Base-by-base conservation (phyloP, 495 filamentous ascomycete genomes). In the Astrothelium macrocarpum region DNA sequence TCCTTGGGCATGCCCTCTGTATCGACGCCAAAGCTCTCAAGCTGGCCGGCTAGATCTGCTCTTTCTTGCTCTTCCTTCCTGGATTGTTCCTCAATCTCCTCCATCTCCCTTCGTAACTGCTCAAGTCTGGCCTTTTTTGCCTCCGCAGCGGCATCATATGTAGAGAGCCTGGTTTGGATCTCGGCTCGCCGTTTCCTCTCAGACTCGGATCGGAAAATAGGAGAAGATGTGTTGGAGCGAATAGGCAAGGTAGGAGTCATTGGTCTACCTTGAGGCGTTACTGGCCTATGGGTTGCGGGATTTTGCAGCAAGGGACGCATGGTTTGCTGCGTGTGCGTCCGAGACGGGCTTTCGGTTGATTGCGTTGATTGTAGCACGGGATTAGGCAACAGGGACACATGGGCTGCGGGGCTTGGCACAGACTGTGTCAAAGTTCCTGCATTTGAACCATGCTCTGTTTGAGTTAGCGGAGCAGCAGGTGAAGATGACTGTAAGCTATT, bases 21-120 rank as follows among this genome's bases (percentile, higher is more conserved):
- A 73, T 96, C 90, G 64, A 97, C 90, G 0, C 94, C 95, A 29
- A 99, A 77, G 10, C 80, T 80, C 67, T 96, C 90, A 34, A 99
- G 80, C 73, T 97, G 74, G 46, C 77, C 68, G 1, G 76, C 46
- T 25, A 78, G 67, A 16, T 59, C 62, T 53, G 67, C 69, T 66
- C 72, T 72, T 36, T 74, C 72, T 60, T 81, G 71, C 28, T 73
- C 46, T 23, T 73, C 76, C 67, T 75, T 79, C 42, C 82, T 78
- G 10, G 88, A 80, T 65, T 86, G 83, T 7, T 78, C 76, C 64
- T 87, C 75, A 9, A 91, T 75, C 28, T 75, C 78, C 45, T 78
- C 79, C 64, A 86, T 80, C 70, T 90, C 83, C 34, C 79, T 73
- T 42, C 78, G 77, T 58, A 87, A 66, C 36, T 79, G 71, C 59